Evolutionary conservation across 2,329 filamentous ascomycete genomes (phyloP).

Genomic region (Curvularia hawaiiensis): DNA sequence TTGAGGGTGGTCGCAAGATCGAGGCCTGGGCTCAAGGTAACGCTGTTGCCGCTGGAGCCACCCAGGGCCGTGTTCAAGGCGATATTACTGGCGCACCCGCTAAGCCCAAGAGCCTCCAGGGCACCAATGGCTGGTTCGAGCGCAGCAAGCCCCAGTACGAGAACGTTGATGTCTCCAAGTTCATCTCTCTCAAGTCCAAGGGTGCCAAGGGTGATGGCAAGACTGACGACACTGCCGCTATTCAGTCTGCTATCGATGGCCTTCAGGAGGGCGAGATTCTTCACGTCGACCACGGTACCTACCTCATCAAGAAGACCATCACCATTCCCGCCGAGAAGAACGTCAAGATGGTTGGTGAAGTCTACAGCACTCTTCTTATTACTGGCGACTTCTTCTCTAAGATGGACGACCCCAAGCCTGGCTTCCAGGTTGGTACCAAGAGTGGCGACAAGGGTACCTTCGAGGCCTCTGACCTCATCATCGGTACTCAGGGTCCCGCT

Average conservation of each 20-base stretch:
- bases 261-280: slow-evolving; percentile 65
- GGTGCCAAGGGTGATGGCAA: slow-evolving; percentile 87
- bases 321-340: slow-evolving; percentile 66
- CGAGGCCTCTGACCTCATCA: slow-evolving; percentile 86
- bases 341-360: slow-evolving; percentile 86
- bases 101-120: slow-evolving; percentile 72
- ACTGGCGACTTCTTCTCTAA: slow-evolving; percentile 76
- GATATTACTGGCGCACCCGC: slow-evolving; percentile 52
- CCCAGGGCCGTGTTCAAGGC: slow-evolving; percentile 62
- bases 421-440: slow-evolving; percentile 78
- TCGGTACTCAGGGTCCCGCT: slow-evolving; percentile 81
- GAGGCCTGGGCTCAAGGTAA: slow-evolving; percentile 80
- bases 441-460: slow-evolving; percentile 77
- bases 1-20: slow-evolving; percentile 73
- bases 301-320: slow-evolving; percentile 65
- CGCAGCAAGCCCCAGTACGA: slow-evolving; percentile 91
- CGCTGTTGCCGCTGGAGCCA: slow-evolving; percentile 61
- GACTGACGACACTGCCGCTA: slow-evolving; percentile 84
- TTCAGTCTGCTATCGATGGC: slow-evolving; percentile 77
- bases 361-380: slow-evolving; percentile 90
- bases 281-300: slow-evolving; percentile 69
- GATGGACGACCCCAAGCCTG: slow-evolving; percentile 75
- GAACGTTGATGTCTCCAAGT: slow-evolving; percentile 66
- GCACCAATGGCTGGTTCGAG: slow-evolving; percentile 73
- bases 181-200: slow-evolving; percentile 80